Evolutionary conservation across 2,329 filamentous ascomycete genomes (phyloP).

Genomic region (Raffaelea ambrosiae): DNA sequence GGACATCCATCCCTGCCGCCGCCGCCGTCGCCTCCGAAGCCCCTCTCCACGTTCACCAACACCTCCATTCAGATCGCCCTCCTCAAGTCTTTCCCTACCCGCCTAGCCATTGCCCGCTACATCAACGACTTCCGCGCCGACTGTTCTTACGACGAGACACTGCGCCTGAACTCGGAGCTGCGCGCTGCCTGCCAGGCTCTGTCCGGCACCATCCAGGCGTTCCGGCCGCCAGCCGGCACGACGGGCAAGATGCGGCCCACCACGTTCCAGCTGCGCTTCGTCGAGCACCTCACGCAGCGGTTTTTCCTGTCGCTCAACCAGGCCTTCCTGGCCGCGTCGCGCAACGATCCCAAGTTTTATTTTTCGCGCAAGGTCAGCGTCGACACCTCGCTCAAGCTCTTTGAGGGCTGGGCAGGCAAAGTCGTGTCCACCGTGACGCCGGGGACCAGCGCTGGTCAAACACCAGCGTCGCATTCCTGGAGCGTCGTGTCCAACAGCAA

Average conservation of each 20-base stretch:
- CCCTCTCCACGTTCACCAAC: slow-evolving; percentile 28
- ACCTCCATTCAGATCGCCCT: slow-evolving; percentile 41
- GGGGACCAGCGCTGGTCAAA: not conserved
- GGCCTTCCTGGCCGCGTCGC: slow-evolving; percentile 34
- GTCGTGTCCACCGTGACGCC: not conserved
- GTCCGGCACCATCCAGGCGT: slow-evolving; percentile 20
- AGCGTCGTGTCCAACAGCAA: slow-evolving; percentile 6
- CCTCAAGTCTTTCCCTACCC: slow-evolving; percentile 31
- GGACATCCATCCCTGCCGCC: not conserved
- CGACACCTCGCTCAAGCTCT: slow-evolving; percentile 27
- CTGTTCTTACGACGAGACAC: slow-evolving; percentile 37
- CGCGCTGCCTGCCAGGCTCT: slow-evolving; percentile 28
- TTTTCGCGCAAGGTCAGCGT: slow-evolving; percentile 44
- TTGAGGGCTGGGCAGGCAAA: slow-evolving; percentile 14
- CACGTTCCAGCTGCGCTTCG: slow-evolving; percentile 31
- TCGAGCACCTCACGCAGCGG: slow-evolving; percentile 34
- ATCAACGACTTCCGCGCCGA: slow-evolving; percentile 36
- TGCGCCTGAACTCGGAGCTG: slow-evolving; percentile 36
- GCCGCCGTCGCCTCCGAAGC: slow-evolving; percentile 19
- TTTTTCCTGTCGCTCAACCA: slow-evolving; percentile 47
- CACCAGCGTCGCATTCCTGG: too few relatives aligned
- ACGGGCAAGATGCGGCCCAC: slow-evolving; percentile 13
- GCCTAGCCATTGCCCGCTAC: slow-evolving; percentile 34
- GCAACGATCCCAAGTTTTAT: slow-evolving; percentile 38
- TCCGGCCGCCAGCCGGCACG: slow-evolving; percentile 9